These are phyloP conservation scores for Skeletonema costatum DNA, from an alignment of 108 stramenopile genomes.

Conservation along the genomic window DNA sequence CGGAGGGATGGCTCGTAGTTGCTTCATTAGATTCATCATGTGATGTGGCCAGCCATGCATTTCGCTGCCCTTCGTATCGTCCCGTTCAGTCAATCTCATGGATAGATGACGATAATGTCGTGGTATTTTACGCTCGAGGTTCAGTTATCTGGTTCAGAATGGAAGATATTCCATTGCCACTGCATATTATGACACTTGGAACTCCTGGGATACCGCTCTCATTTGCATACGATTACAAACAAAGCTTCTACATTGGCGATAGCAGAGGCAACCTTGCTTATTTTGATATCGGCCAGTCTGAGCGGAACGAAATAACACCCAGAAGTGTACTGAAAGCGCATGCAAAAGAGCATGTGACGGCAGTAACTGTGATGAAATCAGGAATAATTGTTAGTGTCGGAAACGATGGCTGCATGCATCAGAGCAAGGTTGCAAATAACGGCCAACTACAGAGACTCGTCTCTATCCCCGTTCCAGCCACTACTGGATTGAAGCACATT, in stretches of 20 bases:
- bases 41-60: not conserved
- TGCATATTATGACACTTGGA: constrained; percentile 32
- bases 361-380: constrained; percentile 32
- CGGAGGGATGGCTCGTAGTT: constrained; percentile 60
- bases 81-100: constrained; percentile 61
- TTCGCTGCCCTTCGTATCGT: constrained; percentile 28
- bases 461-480: constrained; percentile 35
- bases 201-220: constrained; percentile 62
- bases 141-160: constrained; percentile 55
- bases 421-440: constrained; percentile 22
- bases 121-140: constrained; percentile 67
- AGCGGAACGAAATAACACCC: constrained; percentile 10
- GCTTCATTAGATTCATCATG: not conserved
- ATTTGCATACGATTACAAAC: constrained; percentile 49
- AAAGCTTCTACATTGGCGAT: constrained; percentile 63
- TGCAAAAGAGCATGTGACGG: constrained; percentile 77
- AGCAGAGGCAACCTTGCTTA: constrained; percentile 64
- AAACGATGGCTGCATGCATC: constrained; percentile 74
- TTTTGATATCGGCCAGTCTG: constrained; percentile 39
- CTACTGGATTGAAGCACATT: constrained; percentile 43
- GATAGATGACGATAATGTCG: constrained; percentile 43
- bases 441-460: constrained; percentile 18
- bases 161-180: constrained; percentile 5
- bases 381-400: constrained; percentile 63
- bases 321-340: constrained; percentile 47